Evolutionary conservation across 257 asterid genomes (phyloP).

Genomic region (Asclepias syriaca): DNA sequence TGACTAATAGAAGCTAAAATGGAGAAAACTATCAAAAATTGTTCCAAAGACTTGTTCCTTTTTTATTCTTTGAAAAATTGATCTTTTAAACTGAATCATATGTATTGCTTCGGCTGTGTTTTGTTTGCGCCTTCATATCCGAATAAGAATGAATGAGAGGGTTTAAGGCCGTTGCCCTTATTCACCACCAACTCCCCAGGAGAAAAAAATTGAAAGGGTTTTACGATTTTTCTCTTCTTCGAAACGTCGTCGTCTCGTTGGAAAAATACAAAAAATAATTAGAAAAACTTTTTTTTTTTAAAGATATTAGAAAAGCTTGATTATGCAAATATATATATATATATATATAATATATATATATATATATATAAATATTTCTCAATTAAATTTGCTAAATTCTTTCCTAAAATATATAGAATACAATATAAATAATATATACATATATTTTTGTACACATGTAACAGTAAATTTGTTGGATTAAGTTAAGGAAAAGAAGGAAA

Average conservation of each 20-base stretch:
- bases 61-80: background rate
- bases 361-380: too few relatives aligned
- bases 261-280: too few relatives aligned
- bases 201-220: background rate
- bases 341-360: too few relatives aligned
- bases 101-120: background rate
- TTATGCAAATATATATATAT: too few relatives aligned
- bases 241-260: background rate
- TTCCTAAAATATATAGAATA: too few relatives aligned
- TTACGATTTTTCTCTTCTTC: background rate
- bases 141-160: background rate
- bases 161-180: background rate
- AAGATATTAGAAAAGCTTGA: too few relatives aligned
- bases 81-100: background rate
- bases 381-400: too few relatives aligned
- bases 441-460: too few relatives aligned
- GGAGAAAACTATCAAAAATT: background rate
- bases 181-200: background rate
- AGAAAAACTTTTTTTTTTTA: too few relatives aligned
- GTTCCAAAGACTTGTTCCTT: background rate
- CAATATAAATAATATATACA: too few relatives aligned
- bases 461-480: too few relatives aligned
- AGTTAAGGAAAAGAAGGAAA: too few relatives aligned
- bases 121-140: background rate
- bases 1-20: background rate